Evolutionary conservation across 225 moss, liverwort and hornwort genomes (phyloP), one percentile per base, ranked within the genome.

Genomic region (Sphagnum tenellum): DNA sequence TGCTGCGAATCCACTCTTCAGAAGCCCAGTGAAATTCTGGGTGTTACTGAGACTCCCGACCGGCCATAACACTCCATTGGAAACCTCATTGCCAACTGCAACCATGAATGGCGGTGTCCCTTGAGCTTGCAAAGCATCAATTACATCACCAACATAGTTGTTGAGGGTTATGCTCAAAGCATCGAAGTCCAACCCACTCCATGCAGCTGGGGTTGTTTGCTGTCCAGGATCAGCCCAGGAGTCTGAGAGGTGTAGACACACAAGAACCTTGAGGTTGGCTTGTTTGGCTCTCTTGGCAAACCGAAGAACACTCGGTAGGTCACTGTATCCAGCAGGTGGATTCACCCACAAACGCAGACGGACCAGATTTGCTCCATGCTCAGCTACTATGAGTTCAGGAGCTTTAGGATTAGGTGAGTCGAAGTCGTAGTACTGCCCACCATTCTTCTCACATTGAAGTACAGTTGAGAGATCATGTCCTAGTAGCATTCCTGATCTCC

Each of bases 391-490:
- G 44, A 70, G 66, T 62, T 84, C 84, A 1, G 78, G 77, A 9
- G 73, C 72, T 47, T 69, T 64, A 14, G 57, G 71, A 5, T 84
- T 66, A 6, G 80, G 67, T 13, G 68, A 68, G 9, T 66, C 12
- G 69, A 80, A 84, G 49, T 81, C 80, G 66, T 77, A 81, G 73
- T 84, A 84, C 51, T 71, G 73, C 12, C 75, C 69, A 9, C 80
- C 80, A 44, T 65, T 70, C 5, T 71, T 81, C 78, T 84, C 84
- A 54, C 84, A 84, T 62, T 84, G 84, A 12, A 81, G 75, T 4
- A 84, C 73, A 29, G 84, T 84, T 3, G 84, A 84, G 59, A 84
- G 78, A 69, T 84, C 84, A 73, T 84, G 84, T 11, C 84, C 84
- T 58, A 84, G 67, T 66, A 84, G 61, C 78, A 84, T 62, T 49